Evolutionary conservation across 352 stramenopile species (phyloP).

Genomic region (Phytophthora ramorum): DNA sequence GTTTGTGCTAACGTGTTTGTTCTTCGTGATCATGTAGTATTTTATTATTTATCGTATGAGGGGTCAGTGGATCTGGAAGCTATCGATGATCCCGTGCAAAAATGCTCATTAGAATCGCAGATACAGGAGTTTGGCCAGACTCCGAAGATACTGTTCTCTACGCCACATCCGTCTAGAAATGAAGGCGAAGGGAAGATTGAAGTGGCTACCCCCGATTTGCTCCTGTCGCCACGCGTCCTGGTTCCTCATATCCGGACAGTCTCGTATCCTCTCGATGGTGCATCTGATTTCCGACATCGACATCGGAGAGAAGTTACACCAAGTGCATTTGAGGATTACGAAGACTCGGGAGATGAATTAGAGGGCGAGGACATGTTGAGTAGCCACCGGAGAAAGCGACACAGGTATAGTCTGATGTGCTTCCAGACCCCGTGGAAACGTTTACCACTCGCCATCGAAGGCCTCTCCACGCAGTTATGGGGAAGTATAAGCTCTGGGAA

Average conservation of each 20-base stretch:
- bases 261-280: conserved; percentile 19
- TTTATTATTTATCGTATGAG: conserved; percentile 93
- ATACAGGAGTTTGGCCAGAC: conserved; percentile 95
- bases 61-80: conserved; percentile 84
- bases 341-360: conserved; percentile 48
- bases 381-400: conserved; percentile 3
- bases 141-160: conserved; percentile 80
- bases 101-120: conserved; percentile 92
- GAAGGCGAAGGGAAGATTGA: conserved; percentile 55
- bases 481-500: conserved; percentile 41
- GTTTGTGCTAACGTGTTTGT: neutral
- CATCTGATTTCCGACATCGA: conserved; percentile 17
- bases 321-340: conserved; percentile 38
- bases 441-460: conserved; percentile 42
- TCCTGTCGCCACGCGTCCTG: conserved; percentile 49
- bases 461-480: conserved; percentile 48
- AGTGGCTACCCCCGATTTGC: conserved; percentile 57
- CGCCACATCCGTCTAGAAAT: conserved; percentile 66
- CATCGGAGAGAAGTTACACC: conserved; percentile 32
- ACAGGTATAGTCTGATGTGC: conserved; percentile 50
- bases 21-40: conserved; percentile 50
- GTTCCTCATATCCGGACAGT: conserved; percentile 28
- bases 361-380: conserved; percentile 12
- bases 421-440: conserved; percentile 47
- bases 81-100: conserved; percentile 89